Evolutionary conservation across 2,329 filamentous ascomycete species (phyloP).

Genomic region (Colletotrichum cordylinicola): DNA sequence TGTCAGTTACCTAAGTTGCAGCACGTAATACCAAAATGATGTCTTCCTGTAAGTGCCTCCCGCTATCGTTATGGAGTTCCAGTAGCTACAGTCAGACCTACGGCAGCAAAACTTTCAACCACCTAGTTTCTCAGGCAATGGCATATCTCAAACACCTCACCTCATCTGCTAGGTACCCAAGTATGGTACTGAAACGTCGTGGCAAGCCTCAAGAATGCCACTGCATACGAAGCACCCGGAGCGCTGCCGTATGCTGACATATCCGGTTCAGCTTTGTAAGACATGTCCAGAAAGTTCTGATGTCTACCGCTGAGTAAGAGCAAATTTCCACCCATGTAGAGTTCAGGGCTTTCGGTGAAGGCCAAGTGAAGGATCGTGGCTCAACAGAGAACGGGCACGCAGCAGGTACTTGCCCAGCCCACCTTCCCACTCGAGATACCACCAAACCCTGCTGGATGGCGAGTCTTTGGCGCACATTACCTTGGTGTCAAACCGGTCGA

Average conservation of each 20-base stretch:
- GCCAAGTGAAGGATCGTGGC: neutral
- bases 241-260: neutral
- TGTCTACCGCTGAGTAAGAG: neutral
- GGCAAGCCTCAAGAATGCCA: neutral
- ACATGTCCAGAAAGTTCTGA: neutral
- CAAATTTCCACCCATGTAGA: neutral
- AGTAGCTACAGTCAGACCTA: neutral
- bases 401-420: neutral
- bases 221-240: neutral
- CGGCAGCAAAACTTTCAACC: neutral
- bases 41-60: neutral
- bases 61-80: neutral
- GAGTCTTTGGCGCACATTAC: neutral
- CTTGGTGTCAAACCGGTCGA: neutral
- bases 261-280: neutral
- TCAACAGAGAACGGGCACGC: neutral
- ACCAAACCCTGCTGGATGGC: neutral
- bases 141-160: neutral
- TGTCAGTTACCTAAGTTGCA: neutral
- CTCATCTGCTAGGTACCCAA: neutral
- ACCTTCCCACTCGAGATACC: neutral
- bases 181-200: neutral
- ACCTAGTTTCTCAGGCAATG: neutral
- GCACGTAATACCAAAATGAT: neutral
- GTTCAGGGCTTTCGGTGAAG: neutral